Evolutionary conservation across 495 filamentous ascomycete genomes (phyloP).

Genomic region (Rusavskia elegans): DNA sequence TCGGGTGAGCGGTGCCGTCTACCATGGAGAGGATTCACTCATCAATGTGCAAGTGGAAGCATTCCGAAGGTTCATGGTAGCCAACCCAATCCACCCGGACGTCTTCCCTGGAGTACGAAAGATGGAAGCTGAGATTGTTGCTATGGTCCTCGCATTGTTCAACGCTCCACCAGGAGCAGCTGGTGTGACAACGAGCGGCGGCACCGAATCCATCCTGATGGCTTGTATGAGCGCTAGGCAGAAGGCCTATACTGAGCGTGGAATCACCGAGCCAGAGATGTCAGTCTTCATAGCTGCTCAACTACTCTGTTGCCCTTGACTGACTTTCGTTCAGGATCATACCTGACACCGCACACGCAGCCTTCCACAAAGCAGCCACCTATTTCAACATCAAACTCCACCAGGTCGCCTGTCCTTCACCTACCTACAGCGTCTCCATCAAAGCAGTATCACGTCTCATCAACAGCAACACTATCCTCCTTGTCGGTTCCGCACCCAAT

Average conservation of each 20-base stretch:
- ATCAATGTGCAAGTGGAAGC: constrained; percentile 79
- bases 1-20: constrained; percentile 85
- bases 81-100: constrained; percentile 98
- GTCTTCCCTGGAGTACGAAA: constrained; percentile 96
- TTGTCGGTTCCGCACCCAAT: constrained; percentile 91
- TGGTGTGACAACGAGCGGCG: constrained; percentile 82
- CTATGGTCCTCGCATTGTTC: constrained; percentile 88
- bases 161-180: constrained; percentile 72
- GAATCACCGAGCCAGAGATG: constrained; percentile 92
- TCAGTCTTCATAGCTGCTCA: constrained; percentile 21
- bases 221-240: constrained; percentile 76
- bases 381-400: constrained; percentile 96
- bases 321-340: constrained; percentile 51
- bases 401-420: constrained; percentile 74
- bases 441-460: constrained; percentile 65
- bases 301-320: constrained; percentile 1
- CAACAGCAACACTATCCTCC: constrained; percentile 90
- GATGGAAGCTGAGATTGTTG: constrained; percentile 97
- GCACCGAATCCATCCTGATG: constrained; percentile 94
- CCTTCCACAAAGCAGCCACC: constrained; percentile 83
- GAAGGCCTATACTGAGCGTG: constrained; percentile 70
- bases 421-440: constrained; percentile 69
- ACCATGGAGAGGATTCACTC: constrained; percentile 80
- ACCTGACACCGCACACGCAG: constrained; percentile 84
- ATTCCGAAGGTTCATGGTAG: constrained; percentile 80